Evolutionary conservation across 31 red algal genomes (phyloP), one percentile per base, ranked within the genome.

Genomic region (Porphyra umbilicalis): DNA sequence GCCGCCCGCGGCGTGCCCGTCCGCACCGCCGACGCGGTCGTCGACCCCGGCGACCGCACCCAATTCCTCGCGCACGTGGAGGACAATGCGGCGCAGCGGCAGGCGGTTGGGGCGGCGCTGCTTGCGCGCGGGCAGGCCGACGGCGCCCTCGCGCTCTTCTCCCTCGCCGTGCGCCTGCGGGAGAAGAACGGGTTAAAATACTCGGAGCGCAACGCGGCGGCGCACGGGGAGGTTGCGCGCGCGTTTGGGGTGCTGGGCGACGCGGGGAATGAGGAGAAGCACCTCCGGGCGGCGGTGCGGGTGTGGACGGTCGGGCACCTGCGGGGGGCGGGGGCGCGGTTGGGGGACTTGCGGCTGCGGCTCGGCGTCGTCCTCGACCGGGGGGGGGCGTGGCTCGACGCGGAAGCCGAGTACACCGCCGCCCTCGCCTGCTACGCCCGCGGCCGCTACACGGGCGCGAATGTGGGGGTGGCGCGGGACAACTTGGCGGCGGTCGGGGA

Each of bases 101-200:
- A 95, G 71, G 89, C 85, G 88, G 79, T 95, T 2, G 92, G 86
- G 0, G 88, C 86, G 42, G 89, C 88, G 33, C 79, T 95, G 76
- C 87, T 95, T 39, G 87, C 82, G 0, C 92, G 88, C 18, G 92
- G 92, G 0, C 79, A 88, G 32, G 86, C 89, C 71, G 92, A 95
- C 75, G 92, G 85, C 6, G 92, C 92, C 30, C 71, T 95, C 6
- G 92, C 92, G 68, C 31, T 95, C 35, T 95, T 90, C 79, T 86
- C 82, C 5, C 79, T 95, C 20, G 89, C 92, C 16, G 85, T 95
- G 39, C 87, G 87, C 77, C 74, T 95, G 35, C 81, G 92, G 4
- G 92, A 95, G 82, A 86, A 90, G 32, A 95, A 95, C 77, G 92
- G 92, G 9, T 80, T 95, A 20, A 88, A 88, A 57, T 83, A 83